Conservation (phyloP, 2,329 filamentous ascomycete species). For the Falciphora oryzae region DNA sequence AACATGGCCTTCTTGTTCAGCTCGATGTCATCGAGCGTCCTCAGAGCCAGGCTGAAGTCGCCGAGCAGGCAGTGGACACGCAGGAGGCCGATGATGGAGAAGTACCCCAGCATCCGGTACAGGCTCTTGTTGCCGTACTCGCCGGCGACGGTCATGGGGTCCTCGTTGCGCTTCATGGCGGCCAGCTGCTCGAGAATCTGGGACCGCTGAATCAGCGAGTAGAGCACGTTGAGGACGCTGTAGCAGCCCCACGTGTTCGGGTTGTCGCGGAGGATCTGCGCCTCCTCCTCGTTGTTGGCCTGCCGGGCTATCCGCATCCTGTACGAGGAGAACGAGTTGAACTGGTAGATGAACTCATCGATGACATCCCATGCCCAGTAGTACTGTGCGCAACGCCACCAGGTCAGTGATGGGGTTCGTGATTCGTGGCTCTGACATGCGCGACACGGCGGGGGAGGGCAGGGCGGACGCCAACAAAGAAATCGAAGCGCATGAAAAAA, state of each 20-base stretch:
- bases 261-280: constrained; percentile 86
- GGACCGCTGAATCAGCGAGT: constrained; percentile 96
- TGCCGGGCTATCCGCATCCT: constrained; percentile 82
- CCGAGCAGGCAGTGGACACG: constrained; percentile 94
- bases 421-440: no score
- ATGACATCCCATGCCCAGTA: constrained; percentile 99
- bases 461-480: not conserved
- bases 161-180: constrained; percentile 91
- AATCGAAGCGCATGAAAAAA: not conserved
- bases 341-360: constrained; percentile 99
- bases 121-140: constrained; percentile 92
- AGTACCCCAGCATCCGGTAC: constrained; percentile 98
- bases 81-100: constrained; percentile 96
- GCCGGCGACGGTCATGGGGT: constrained; percentile 79
- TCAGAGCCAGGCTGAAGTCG: constrained; percentile 96
- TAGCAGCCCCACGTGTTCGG: constrained; percentile 99
- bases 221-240: constrained; percentile 97
- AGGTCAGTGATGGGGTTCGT: not conserved
- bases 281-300: constrained; percentile 84
- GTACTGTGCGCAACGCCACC: constrained; percentile 52
- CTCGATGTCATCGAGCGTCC: constrained; percentile 99
- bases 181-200: constrained; percentile 97
- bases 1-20: constrained; percentile 99
- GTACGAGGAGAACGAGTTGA: constrained; percentile 99
- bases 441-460: not conserved